phyloP scores from a whole-genome alignment of 176 grass and related monocot species.

The Aegilops speltoides region DNA sequence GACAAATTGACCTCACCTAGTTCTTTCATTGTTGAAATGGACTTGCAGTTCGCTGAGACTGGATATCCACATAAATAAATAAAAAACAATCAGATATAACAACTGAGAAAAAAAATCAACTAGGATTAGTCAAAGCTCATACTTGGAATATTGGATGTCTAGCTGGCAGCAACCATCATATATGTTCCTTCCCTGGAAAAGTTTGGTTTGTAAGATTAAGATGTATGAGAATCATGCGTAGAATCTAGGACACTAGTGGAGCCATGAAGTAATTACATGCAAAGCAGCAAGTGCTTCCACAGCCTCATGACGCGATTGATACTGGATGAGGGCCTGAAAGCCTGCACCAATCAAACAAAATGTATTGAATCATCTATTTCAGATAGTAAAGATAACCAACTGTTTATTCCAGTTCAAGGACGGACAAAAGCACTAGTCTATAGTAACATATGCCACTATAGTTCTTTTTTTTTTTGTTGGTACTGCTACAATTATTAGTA shows the following conservation, averaged over 20 bases:
- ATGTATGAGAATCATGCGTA: constrained; percentile 4
- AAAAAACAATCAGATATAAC: constrained; percentile 21
- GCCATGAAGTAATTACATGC: constrained; percentile 64
- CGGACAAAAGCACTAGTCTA: neutral
- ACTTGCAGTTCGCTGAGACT: constrained; percentile 98
- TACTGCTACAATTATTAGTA: neutral
- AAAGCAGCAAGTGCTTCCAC: constrained; percentile 76
- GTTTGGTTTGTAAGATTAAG: constrained; percentile 27
- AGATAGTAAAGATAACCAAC: neutral
- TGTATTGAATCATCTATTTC: constrained; percentile 3
- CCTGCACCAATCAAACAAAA: constrained; percentile 50
- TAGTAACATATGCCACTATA: neutral
- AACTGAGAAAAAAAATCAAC: constrained; percentile 4
- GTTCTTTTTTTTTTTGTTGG: neutral
- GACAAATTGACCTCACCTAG: constrained; percentile 58
- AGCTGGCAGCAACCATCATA: constrained; percentile 99
- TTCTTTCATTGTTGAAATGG: constrained; percentile 95
- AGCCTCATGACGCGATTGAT: constrained; percentile 74
- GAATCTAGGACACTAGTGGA: constrained; percentile 29
- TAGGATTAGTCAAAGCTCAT: constrained; percentile 28
- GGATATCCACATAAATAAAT: constrained; percentile 35
- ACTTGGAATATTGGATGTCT: constrained; percentile 99
- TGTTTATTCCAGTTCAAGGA: neutral
- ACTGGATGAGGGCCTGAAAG: constrained; percentile 96
- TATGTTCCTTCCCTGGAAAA: constrained; percentile 88